Base-by-base conservation (phyloP, 805 yeast species). In the Wickerhamomyces alni region DNA sequence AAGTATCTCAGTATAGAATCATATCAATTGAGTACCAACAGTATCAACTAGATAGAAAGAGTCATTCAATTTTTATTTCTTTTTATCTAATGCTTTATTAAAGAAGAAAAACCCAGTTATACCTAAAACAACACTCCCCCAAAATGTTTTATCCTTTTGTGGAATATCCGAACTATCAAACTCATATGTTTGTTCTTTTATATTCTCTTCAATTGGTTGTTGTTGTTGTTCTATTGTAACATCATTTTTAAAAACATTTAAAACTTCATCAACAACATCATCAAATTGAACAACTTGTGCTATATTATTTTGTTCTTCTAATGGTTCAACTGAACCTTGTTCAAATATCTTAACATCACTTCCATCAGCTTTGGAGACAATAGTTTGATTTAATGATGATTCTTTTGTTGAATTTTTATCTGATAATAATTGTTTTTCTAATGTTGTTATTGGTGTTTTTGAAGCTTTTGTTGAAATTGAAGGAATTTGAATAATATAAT, bases 381-480 rank as follows among this genome's bases (percentile, higher is more conserved):
- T 37, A 8, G 47, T 39, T 13, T 47, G 47, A 26, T 50, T 47
- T 17, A 46, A 45, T 19, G 44, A 39, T 4, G 11, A 11, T 4
- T 18, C 26, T 15, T 41, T 36, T 6, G 33, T 19, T 6, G 28
- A 5, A 9, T 11, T 10, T n/a, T 26, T 26, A 10, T 26, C n/a
- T 6, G 24, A 6, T 7, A 26, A 5, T n/a, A 56, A 30, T 41
- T 49, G 39, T 31, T 57, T 55, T 41, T 57, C 63, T 5, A 53
- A 9, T 32, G 44, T 32, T 5, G 62, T 58, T n/a, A 58, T 57
- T 17, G 55, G 51, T 2, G 62, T 69, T 33, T 63, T 61, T 11
- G 69, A 69, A 36, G 75, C 78, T 45, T 70, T 69, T 34, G 70
- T 66, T 27, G 74, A 66, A 2, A 76, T 69, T 38, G 75, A 74